These are phyloP conservation scores for Boletus putidus DNA, from an alignment of 1,284 basidiomycete genomes.

Conservation along the genomic window DNA sequence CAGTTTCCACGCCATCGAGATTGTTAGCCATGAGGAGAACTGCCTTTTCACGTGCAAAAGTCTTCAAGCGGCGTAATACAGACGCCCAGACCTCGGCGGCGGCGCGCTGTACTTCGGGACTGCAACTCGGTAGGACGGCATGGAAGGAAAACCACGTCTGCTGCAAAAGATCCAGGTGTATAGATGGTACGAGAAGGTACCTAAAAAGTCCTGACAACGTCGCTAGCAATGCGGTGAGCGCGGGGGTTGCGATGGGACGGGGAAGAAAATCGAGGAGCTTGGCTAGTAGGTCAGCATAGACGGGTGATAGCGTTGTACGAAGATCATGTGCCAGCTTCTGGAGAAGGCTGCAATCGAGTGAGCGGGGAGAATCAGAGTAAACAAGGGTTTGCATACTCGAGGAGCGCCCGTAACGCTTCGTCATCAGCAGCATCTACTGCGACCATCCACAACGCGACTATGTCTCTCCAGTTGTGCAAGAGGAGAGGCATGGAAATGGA, in stretches of 20 bases:
- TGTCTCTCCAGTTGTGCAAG: conserved; percentile 74
- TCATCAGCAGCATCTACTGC: conserved; percentile 60
- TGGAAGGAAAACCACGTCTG: conserved; percentile 58
- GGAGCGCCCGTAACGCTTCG: conserved; percentile 63
- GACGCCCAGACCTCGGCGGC: conserved; percentile 79
- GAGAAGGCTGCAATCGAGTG: conserved; percentile 52
- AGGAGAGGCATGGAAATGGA: conserved; percentile 79
- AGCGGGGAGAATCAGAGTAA: conserved; percentile 13
- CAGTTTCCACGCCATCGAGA: conserved; percentile 53
- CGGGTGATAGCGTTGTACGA: conserved; percentile 63
- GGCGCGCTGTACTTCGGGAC: conserved; percentile 66
- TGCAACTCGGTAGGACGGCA: conserved; percentile 54
- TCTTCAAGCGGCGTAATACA: conserved; percentile 62
- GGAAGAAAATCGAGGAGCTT: conserved; percentile 59
- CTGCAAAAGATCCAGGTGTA: conserved; percentile 50
- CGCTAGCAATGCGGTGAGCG: conserved; percentile 62
- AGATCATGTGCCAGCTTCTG: conserved; percentile 77
- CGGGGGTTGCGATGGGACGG: conserved; percentile 55
- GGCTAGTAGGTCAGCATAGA: conserved; percentile 55
- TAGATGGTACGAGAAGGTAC: conserved; percentile 63
- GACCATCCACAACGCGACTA: conserved; percentile 61
- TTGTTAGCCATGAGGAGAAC: conserved; percentile 50
- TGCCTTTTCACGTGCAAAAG: conserved; percentile 50
- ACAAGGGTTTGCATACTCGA: conserved; percentile 58
- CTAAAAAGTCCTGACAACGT: conserved; percentile 68